Base-by-base conservation (phyloP, 2,329 filamentous ascomycete species). In the Aphanoascus verrucosus region DNA sequence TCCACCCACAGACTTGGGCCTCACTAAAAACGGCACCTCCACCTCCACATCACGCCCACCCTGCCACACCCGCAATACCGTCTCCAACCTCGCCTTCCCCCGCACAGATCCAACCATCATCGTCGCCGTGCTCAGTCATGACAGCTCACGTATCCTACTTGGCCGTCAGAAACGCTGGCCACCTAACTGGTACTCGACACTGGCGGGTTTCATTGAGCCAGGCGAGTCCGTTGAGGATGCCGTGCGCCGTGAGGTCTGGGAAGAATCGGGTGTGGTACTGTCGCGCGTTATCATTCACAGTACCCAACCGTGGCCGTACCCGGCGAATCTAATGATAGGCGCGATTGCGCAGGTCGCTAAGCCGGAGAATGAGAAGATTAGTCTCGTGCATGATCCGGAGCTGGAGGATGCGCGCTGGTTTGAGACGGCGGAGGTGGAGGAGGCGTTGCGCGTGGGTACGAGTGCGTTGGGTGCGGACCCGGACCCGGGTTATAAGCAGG, bases 91-190 rank as follows among this genome's bases (percentile, higher is more conserved):
- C 51, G 85, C 79, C 64, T 97, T 96, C 75, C 91, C 91, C 2
- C 82, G 90, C 49, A 96, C 91, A 1, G 90, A 96, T 63, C 89
- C 90, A 0, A 94, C 88, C 28, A 89, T 97, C 67, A 98, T 98
- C 71, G 90, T 94, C 72, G 91, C 90, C 0, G 84, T 96, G 9
- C 80, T 97, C 32, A 94, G 86, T 51, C 77, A 83, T 49, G 87
- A 94, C 61, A 85, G 85, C 48, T 79, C 83, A 59, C 81, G 82
- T 57, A 72, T 95, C 38, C 80, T 98, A 6, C 83, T 98, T 0
- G 93, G 93, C 37, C 83, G 93, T 12, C 82, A 87, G 64, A 86
- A 86, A 70, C 80, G 87, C 51, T 98, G 84, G 78, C 93, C 93
- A 0, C 76, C 80, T 1, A 67, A 86, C 67, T 95, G 86, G 87